A percentile compares a stretch with the other conserved stretches of the same genome.
Conservation (phyloP, 768 basidiomycete genomes). For the Porpolomopsis calyptriformis region DNA sequence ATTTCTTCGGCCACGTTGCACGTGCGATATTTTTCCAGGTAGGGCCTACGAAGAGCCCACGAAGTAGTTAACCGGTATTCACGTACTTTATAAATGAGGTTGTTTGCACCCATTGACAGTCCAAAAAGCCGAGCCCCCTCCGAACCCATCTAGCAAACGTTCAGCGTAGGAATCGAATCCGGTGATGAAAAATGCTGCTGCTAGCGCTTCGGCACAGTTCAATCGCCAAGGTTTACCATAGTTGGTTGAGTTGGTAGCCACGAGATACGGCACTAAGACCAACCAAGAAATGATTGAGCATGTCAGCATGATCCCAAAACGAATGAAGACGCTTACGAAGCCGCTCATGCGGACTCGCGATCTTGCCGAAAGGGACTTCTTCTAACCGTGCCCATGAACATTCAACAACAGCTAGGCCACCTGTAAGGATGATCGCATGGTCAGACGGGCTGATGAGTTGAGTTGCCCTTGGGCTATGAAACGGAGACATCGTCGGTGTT, state of each 20-base stretch:
- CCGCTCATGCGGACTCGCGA: slow-evolving; percentile 86
- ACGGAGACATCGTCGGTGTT: slow-evolving; percentile 2
- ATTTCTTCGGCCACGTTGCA: no score
- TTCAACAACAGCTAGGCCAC: slow-evolving; percentile 93
- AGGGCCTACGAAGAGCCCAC: no score
- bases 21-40: no score
- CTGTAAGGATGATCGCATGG: slow-evolving; percentile 58
- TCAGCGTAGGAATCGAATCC: slow-evolving; percentile 80
- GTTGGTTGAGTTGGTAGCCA: slow-evolving; percentile 95
- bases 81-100: no score
- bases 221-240: slow-evolving; percentile 96
- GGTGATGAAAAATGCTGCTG: slow-evolving; percentile 90
- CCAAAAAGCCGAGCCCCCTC: slow-evolving; percentile 87
- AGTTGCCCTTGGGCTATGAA: slow-evolving; percentile 68
- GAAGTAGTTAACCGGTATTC: no score
- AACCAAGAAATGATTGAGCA: neutral
- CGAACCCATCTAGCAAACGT: slow-evolving; percentile 66
- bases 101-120: slow-evolving; percentile 79
- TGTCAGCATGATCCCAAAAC: neutral
- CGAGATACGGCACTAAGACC: slow-evolving; percentile 75
- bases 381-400: slow-evolving; percentile 96
- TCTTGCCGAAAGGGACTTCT: slow-evolving; percentile 91
- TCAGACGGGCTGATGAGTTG: slow-evolving; percentile 75
- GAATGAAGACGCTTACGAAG: slow-evolving; percentile 46
- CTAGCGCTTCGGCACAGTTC: slow-evolving; percentile 90